Evolutionary conservation across 305 asterid species (phyloP), one percentile per base, ranked within the genome.

Genomic region (Vinca major): DNA sequence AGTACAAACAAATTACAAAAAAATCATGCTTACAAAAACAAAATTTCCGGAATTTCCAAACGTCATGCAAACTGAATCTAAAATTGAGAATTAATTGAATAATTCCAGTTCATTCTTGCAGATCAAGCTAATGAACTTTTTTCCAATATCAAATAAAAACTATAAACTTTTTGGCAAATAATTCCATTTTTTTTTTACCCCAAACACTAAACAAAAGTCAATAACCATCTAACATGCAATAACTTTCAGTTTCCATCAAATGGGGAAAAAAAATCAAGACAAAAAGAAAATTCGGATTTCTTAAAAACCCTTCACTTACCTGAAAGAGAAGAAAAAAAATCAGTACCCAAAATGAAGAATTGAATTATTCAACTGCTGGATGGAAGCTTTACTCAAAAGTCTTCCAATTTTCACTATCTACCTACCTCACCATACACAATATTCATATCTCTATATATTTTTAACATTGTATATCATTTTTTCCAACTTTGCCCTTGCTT

Each of bases 341-440:
- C 48, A 56, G 52, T 65, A 72, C 76, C 53, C 66, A 26, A 16
- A 40, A 53, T n/a, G 62, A 56, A n/a, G 40, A 62, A 70, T 39
- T n/a, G 47, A 71, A 26, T 26, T 26, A 26, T 26, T 26, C 33
- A 26, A 26, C 33, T 26, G 33, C 33, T 26, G 33, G 75, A 72
- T 57, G 33, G 33, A 26, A 26, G 62, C 76, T 72, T 72, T 49
- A 56, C 62, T 65, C 54, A 48, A 72, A 66, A 65, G 67, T 65
- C 71, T 56, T 17, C 62, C 12, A 61, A 72, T 49, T 60, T 61
- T 48, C 67, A 26, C 19, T 14, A 44, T 5, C 45, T 36, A 45
- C 63, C 36, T 1, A 16, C 48, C 48, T 61, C 65, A 39, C 2
- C 33, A 26, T 13, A 4, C 39, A 14, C 33, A 26, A 26, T 26